Evolutionary conservation across 2,329 filamentous ascomycete genomes (phyloP), one percentile per base, ranked within the genome.

Genomic region (Pestalotiopsis sp.): DNA sequence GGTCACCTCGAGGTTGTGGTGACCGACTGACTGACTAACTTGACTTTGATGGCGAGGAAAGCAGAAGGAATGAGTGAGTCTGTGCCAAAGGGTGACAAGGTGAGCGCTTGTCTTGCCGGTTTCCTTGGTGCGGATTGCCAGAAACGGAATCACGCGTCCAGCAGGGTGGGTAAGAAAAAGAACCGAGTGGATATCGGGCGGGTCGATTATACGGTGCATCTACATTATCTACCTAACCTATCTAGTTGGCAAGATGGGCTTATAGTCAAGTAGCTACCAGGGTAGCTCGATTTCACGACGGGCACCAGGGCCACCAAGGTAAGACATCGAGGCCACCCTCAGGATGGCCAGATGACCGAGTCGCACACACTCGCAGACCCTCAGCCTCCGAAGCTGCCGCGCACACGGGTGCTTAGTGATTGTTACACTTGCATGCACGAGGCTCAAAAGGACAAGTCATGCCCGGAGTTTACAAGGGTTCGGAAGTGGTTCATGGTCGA

Each of bases 251-350:
- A 49, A 17, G 49, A 27, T 7, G 41, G 31, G 39, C 14, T 14
- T 49, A 41, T 17, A 20, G 31, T 25, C 17, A 20, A 58, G 39
- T 14, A 17, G 9, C 59, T 41, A 67, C 36, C 41, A 27, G 45
- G 59, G 36, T n/a, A 60, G 13, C 13, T n/a, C 27, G 59, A 52
- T 7, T 49, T 23, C 59, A 12, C 56, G 14, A 23, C 56, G 20
- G 57, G 57, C 27, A 49, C n/a, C 31, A 20, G 62, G 23, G 31
- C 57, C 49, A 56, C 52, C 49, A 49, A 67, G 66, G 57, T 63
- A 63, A 67, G 66, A 67, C 66, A 67, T 62, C 14, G 57, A 67
- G 57, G 66, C 66, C 57, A 67, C 66, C 66, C 3, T 45, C 66
- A 38, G 38, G 36, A 20, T 6, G 65, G 23, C 17, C 65, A 45